Evolutionary conservation across 306 rosid genomes (phyloP), one percentile per base, ranked within the genome.

Genomic region (Cajanus cajan): DNA sequence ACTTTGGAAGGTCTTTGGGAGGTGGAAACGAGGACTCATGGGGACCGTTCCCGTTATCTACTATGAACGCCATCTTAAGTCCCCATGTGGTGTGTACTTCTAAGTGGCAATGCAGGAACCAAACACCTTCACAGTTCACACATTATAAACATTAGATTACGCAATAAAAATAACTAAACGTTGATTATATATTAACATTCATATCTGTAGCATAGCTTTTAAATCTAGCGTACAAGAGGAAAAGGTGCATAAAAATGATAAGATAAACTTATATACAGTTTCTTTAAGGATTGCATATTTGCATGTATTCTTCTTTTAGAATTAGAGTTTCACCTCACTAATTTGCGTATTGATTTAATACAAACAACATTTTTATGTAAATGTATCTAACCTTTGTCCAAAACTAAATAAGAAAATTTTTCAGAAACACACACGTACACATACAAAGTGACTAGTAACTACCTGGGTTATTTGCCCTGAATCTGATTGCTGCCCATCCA

Each of bases 61-160:
- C 94, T 18, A 89, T 7, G 70, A 91, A 91, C 62, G 90, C 93
- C 94, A 89, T 89, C 86, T 87, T 91, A 16, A 90, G 88, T 57
- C 98, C 98, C 98, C 96, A 93, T 4, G 92, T 88, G 0, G 93
- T 93, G 87, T 91, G 94, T 51, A 87, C 93, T 85, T 93, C 98
- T 73, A 93, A 81, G 85, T 91, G 96, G 76, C 98, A 93, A 84
- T 93, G 96, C 62, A 89, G 21, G 64, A 89, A 85, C 98, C 96
- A 93, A 43, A 93, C 87, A 22, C 96, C 98, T 93, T 48, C 83
- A 74, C 62, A 73, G 13, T 59, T 76, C 41, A 69, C 67, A 9
- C 47, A 47, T 54, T 7, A 71, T 41, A 71, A 11, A 24, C 79
- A 66, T 68, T 2, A 51, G 48, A 58, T n/a, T n/a, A 47, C 31